Evolutionary conservation across 768 basidiomycete genomes (phyloP).

Genomic region (Suillus subalutaceus): DNA sequence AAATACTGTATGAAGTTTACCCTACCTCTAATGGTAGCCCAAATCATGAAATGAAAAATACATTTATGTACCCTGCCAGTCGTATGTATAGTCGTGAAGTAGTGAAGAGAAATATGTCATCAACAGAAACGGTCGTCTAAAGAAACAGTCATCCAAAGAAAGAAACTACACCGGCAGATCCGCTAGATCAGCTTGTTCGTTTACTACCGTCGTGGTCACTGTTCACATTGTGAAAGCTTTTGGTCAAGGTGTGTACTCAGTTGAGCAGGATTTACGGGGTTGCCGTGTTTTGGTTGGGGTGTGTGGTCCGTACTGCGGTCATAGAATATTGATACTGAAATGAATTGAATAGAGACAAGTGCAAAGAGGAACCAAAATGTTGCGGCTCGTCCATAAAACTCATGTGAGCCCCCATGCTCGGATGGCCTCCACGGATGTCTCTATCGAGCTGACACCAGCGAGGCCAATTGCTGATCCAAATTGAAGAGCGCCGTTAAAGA

Average conservation of each 20-base stretch:
- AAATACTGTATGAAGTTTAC: neutral
- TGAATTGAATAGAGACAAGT: slow-evolving; percentile 34
- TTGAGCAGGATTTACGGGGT: neutral
- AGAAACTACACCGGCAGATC: neutral
- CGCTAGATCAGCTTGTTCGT: neutral
- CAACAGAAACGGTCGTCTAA: neutral
- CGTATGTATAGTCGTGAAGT: neutral
- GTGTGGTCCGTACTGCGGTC: slow-evolving; percentile 18
- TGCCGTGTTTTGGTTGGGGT: slow-evolving; percentile 5
- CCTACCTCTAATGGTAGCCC: no score
- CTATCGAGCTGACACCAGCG: slow-evolving; percentile 50
- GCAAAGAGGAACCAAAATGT: slow-evolving; percentile 49
- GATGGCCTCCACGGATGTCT: slow-evolving; percentile 43
- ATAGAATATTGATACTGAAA: slow-evolving; percentile 41
- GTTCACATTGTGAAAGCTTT: neutral
- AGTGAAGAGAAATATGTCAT: neutral
- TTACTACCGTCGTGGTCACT: neutral
- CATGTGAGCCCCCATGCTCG: slow-evolving; percentile 33
- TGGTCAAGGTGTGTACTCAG: no score
- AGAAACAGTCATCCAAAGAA: neutral
- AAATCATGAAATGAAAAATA: neutral
- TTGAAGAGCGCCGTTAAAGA: slow-evolving; percentile 58
- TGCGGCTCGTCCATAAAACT: slow-evolving; percentile 45
- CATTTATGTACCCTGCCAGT: neutral
- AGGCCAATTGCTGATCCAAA: slow-evolving; percentile 54